Evolutionary conservation across 164 flowering plant genomes (phyloP), one percentile per base, ranked within the genome.

Genomic region (Magnolia officinalis): DNA sequence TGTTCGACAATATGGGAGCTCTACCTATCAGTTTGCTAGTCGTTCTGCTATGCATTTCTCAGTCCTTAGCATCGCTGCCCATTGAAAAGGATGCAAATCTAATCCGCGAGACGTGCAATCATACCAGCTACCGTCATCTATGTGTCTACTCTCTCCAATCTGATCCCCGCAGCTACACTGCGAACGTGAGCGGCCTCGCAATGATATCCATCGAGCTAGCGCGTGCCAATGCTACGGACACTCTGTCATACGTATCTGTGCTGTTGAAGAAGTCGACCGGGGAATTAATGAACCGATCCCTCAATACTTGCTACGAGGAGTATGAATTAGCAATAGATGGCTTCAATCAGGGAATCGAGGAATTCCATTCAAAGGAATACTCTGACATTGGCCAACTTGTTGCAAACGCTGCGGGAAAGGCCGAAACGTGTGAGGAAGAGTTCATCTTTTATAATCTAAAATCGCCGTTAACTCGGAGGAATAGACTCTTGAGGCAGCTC

Each of bases 381-480:
- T 69, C 14, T 0, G 24, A 2, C 55, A 85, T 76, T 6, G 72
- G 74, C 49, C 37, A 71, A 68, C 71, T 76, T 88, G 5, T 86
- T 50, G 81, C 80, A 63, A 73, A 80, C 10, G 87, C 76, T 1
- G 83, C 82, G 83, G 86, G 82, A 31, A 84, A 76, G 2, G 45
- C 86, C 0, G 21, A 50, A 0, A 84, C 79, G 0, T 87, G 90
- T 45, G 82, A 87, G 58, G 79, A 69, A 2, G 86, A 87, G 18
- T 86, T 89, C 26, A 6, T 14, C 50, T 77, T 63, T 61, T 69
- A 67, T 31, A 64, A 23, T 2, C 79, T 50, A 16, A 74, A 50
- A 0, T 83, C 83, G 72, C 86, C 88, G 14, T 59, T 87, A 77
- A 78, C 76, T 49, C 51, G 69, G 20, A 81, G 84, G 83, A 85